Evolutionary conservation across 768 basidiomycete genomes (phyloP), one percentile per base, ranked within the genome.

Genomic region (Pisolithus tinctorius): DNA sequence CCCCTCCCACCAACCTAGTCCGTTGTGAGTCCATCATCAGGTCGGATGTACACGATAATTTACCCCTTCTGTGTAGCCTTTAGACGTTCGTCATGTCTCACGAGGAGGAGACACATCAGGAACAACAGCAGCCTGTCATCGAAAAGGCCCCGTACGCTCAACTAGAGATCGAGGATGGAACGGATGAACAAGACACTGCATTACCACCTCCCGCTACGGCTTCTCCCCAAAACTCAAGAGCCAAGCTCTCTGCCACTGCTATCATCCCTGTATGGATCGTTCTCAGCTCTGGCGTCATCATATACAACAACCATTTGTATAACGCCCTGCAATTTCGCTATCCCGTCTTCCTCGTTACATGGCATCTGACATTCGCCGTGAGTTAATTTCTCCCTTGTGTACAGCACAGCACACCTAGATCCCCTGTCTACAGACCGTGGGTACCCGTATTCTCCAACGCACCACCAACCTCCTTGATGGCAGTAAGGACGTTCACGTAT

Each of bases 251-350:
- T 11, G 77, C 87, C 1, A 63, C 82, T 0, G 71, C 77, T 50
- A 88, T 93, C 62, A 90, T 96, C 51, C 93, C 91, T 26, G 73
- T 95, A 50, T 98, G 95, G 95, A 97, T 96, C 62, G 71, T 81
- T 17, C 84, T 95, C 59, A 88, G 84, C 57, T 91, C 92, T 25
- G 66, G 82, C 7, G 94, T 97, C 65, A 97, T 97, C 71, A 83
- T 96, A 53, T 96, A 97, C 81, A 96, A 96, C 80, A 95, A 93
- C 68, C 84, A 84, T 64, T 70, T 90, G 59, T 92, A 89, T 76
- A 88, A 88, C 69, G 79, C 78, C 42, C 81, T 88, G 62, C 69
- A 83, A 54, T 96, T 96, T 75, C 81, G 82, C 62, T 96, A 75
- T 73, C 94, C 94, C 27, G 92, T 96, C 57, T 95, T 94, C 70